phyloP scores from a whole-genome alignment of 2,329 filamentous ascomycete genomes.

The Exophiala bonariae region DNA sequence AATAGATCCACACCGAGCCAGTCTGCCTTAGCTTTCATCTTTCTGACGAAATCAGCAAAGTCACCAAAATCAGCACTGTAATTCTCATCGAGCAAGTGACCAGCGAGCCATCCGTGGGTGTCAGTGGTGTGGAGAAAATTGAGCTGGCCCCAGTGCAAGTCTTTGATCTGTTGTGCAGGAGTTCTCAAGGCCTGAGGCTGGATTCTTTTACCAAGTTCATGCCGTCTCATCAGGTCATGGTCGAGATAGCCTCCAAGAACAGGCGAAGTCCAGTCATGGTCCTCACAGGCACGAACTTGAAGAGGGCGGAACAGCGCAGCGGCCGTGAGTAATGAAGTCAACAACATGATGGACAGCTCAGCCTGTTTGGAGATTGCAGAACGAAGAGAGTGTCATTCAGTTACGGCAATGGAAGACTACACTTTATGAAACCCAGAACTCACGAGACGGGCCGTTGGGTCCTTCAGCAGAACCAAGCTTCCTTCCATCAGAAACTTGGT shows the following conservation, averaged over 20 bases:
- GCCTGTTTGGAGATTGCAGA: too few species aligned
- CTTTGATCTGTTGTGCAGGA: conserved; percentile 24
- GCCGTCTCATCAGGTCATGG: conserved; percentile 24
- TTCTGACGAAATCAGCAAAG: conserved; percentile 60
- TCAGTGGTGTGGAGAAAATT: conserved; percentile 81
- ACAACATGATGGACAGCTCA: conserved; percentile 13
- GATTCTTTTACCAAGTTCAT: conserved; percentile 25
- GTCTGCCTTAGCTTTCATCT: conserved; percentile 60
- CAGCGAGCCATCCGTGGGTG: conserved; percentile 92
- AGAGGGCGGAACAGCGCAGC: conserved; percentile 6
- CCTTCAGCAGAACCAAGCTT: too few species aligned
- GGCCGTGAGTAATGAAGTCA: conserved; percentile 10
- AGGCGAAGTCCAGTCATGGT: conserved; percentile 28
- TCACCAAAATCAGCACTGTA: conserved; percentile 73
- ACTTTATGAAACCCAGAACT: too few species aligned
- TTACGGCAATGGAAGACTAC: too few species aligned
- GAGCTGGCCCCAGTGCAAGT: conserved; percentile 62
- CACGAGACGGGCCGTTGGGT: too few species aligned
- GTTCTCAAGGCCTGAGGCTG: conserved; percentile 22
- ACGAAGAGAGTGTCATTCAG: too few species aligned
- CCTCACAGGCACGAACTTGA: conserved; percentile 18
- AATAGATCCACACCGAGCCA: conserved; percentile 60
- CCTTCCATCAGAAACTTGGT: too few species aligned
- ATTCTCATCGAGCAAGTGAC: conserved; percentile 88
- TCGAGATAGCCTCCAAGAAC: conserved; percentile 24